These are phyloP conservation scores for Psidium guajava DNA, from an alignment of 345 rosid species.

Conservation along the genomic window DNA sequence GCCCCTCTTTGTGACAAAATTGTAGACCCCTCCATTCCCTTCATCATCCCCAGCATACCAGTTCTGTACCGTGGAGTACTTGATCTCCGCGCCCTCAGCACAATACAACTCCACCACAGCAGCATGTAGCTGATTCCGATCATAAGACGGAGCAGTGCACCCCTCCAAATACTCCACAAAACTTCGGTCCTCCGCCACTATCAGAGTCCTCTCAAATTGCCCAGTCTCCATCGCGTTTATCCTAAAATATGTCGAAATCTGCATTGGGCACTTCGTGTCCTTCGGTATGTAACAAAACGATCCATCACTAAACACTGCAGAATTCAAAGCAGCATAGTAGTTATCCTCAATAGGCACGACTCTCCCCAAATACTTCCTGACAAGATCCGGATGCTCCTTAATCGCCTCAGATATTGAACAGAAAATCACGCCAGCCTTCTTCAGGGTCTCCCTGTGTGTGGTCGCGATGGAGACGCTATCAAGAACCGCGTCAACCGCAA, in stretches of 20 bases:
- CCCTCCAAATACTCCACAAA: conserved; percentile 95
- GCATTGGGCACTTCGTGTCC: conserved; percentile 83
- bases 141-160: conserved; percentile 90
- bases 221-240: conserved; percentile 89
- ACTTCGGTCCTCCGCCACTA: conserved; percentile 85
- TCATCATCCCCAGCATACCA: conserved; percentile 93
- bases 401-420: conserved; percentile 88
- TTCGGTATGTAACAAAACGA: conserved; percentile 77
- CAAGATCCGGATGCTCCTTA: conserved; percentile 63
- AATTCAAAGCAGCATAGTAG: conserved; percentile 71
- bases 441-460: conserved; percentile 65
- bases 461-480: conserved; percentile 92
- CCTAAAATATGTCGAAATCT: conserved; percentile 80
- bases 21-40: conserved; percentile 85
- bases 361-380: conserved; percentile 70
- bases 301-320: conserved; percentile 95
- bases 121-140: conserved; percentile 85
- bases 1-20: conserved; percentile 91
- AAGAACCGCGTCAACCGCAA: conserved; percentile 86
- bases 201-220: conserved; percentile 95
- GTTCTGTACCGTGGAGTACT: conserved; percentile 89
- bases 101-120: conserved; percentile 93
- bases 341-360: conserved; percentile 88
- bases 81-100: conserved; percentile 71
- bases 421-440: conserved; percentile 75